Evolutionary conservation across 495 filamentous ascomycete species (phyloP).

Genomic region (Venustampulla echinocandica): DNA sequence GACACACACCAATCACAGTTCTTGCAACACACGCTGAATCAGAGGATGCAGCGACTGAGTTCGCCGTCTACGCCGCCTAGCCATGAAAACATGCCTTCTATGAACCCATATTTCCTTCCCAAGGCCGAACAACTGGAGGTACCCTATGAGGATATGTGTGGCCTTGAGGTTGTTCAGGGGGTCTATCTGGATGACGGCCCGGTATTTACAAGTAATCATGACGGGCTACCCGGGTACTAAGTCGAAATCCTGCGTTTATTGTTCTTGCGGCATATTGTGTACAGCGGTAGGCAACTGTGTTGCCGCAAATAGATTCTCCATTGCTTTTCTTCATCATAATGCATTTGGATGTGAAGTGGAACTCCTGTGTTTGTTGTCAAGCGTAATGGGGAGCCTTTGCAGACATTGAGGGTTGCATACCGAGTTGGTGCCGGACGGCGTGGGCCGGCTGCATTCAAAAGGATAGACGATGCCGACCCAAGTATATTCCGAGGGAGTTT

Average conservation of each 20-base stretch:
- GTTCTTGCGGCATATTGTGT: too few species aligned
- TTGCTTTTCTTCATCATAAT: too few species aligned
- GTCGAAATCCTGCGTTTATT: too few species aligned
- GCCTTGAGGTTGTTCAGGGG: slow-evolving; percentile 19
- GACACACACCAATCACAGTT: slow-evolving; percentile 1
- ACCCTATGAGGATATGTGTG: slow-evolving; percentile 9
- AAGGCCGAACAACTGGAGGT: slow-evolving; percentile 9
- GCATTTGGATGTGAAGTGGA: too few species aligned
- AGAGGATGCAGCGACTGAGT: slow-evolving; percentile 1
- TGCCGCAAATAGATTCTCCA: too few species aligned
- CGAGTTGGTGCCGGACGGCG: too few species aligned
- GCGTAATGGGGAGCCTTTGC: too few species aligned
- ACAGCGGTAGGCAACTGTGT: too few species aligned
- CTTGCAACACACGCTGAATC: not conserved
- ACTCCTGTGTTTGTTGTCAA: too few species aligned
- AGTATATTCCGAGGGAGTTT: not conserved
- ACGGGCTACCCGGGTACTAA: slow-evolving; percentile 6
- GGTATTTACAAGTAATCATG: slow-evolving; percentile 8
- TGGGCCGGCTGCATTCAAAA: too few species aligned
- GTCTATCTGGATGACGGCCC: slow-evolving; percentile 19
- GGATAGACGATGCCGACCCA: not conserved
- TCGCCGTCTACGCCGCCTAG: slow-evolving; percentile 17
- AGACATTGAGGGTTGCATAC: too few species aligned
- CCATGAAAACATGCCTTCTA: not conserved
- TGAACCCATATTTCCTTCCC: slow-evolving; percentile 11